Percentiles rank a stretch among this genome's conserved stretches.
Evolutionary conservation across 1,284 basidiomycete genomes (phyloP).

Genomic region (Crepidotus sp.): DNA sequence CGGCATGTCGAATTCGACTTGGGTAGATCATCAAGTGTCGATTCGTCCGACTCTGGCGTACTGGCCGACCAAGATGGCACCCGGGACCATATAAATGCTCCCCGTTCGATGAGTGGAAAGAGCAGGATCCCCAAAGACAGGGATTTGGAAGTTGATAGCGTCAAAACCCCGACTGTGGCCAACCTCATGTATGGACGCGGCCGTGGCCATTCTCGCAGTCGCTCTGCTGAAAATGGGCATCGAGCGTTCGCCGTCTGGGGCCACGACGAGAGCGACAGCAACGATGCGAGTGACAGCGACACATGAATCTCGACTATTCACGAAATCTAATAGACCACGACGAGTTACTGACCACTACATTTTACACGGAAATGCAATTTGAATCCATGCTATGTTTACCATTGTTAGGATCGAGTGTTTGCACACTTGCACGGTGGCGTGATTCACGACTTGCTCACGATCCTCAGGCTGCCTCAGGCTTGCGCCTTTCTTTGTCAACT

Average conservation of each 20-base stretch:
- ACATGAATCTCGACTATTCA: neutral
- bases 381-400: no score
- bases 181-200: slow-evolving; percentile 29
- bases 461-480: no score
- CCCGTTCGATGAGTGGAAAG: slow-evolving; percentile 35
- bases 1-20: slow-evolving; percentile 44
- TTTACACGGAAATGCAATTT: neutral
- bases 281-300: slow-evolving; percentile 66
- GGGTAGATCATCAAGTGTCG: slow-evolving; percentile 17
- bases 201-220: slow-evolving; percentile 30
- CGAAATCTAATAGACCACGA: neutral
- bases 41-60: slow-evolving; percentile 6
- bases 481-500: no score
- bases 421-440: neutral
- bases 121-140: slow-evolving; percentile 41
- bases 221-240: slow-evolving; percentile 36
- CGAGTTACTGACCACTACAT: neutral
- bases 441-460: neutral
- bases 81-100: slow-evolving; percentile 44
- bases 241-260: slow-evolving; percentile 76
- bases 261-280: slow-evolving; percentile 81
- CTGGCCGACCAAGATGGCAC: slow-evolving; percentile 34
- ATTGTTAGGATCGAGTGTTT: no score
- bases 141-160: slow-evolving; percentile 41
- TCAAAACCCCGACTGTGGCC: slow-evolving; percentile 54